These are phyloP conservation scores for Phtheirospermum japonicum DNA, from an alignment of 257 asterid species.

Conservation along the genomic window DNA sequence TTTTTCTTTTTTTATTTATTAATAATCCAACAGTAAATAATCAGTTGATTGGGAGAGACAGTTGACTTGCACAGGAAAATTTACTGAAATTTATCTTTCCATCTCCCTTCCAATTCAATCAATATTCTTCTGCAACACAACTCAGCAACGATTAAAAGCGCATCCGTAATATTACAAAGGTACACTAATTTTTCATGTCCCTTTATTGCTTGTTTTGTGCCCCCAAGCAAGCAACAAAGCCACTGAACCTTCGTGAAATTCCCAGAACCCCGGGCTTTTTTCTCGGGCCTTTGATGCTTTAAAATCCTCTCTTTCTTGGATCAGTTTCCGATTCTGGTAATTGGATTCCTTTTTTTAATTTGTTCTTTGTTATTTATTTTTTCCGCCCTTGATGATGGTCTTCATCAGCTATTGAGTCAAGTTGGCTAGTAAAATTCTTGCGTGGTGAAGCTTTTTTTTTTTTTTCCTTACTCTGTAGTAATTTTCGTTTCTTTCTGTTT, in stretches of 20 bases:
- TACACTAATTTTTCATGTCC: background rate
- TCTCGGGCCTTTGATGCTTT: slow-evolving; percentile 25
- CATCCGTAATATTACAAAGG: background rate
- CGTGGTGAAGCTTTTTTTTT: background rate
- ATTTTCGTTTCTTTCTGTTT: background rate
- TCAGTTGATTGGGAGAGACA: slow-evolving; percentile 10
- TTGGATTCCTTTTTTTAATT: slow-evolving; percentile 13
- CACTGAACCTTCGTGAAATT: slow-evolving; percentile 25
- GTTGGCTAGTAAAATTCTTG: too few relatives aligned
- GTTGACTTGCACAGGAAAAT: slow-evolving; percentile 13
- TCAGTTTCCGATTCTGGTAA: slow-evolving; percentile 30
- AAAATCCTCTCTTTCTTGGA: slow-evolving; percentile 21
- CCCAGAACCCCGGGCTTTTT: slow-evolving; percentile 15
- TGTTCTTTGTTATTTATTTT: background rate
- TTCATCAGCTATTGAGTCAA: background rate
- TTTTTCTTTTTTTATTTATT: background rate
- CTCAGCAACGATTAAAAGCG: slow-evolving; percentile 16
- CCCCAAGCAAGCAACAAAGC: slow-evolving; percentile 23
- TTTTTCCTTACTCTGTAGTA: background rate
- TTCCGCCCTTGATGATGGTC: background rate
- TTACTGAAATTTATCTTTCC: background rate
- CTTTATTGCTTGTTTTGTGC: slow-evolving; percentile 24
- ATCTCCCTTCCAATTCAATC: background rate
- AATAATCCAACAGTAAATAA: background rate
- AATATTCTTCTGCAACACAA: slow-evolving; percentile 16